Evolutionary conservation across 192 early-diverging fungal species (phyloP), one percentile per base, ranked within the genome.

Genomic region (Polychytrium aggregatum): DNA sequence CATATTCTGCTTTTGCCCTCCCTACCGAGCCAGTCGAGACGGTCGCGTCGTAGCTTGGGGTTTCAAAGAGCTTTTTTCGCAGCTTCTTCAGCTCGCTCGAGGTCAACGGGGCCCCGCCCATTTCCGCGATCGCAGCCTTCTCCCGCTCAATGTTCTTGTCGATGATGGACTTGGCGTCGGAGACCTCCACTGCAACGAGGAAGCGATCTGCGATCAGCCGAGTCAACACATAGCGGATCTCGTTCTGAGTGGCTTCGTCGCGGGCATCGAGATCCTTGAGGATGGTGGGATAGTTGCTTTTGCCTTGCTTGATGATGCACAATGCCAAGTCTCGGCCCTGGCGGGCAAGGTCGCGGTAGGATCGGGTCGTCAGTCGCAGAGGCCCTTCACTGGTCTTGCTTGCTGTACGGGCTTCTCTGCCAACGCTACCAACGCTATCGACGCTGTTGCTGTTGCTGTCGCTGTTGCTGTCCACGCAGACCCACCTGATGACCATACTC

Each of bases 21-120:
- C 22, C n/a, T 46, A 47, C 35, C 26, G 55, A 48, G 13, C 44
- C 47, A 16, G 43, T 53, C 37, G 43, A 46, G 7, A 34, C 44
- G 13, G 50, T 41, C n/a, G 64, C 62, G 11, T 64, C 55, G 41
- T 55, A 69, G 33, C 46, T 10, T 50, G 55, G 24, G 37, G 47
- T 28, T 62, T 39, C 14, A 39, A 11, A 4, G 49, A 68, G 44
- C 16, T 26, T 24, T 35, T 44, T 41, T 20, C 49, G 52, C 28
- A 68, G 22, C 44, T 72, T 72, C 7, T 51, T 65, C 55, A 55
- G 59, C 34, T 71, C 69, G 10, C 49, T 58, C 16, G 62, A 60
- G 1, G 64, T 61, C 41, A 71, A 45, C 37, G 59, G 51, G 11
- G 60, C 16, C 11, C 63, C 64, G 33, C 46, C 57, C 7, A 57